Percentiles rank a stretch among this genome's conserved stretches.
phyloP scores from a whole-genome alignment of 108 stramenopile species.

The Cylindrotheca fusiformis region DNA sequence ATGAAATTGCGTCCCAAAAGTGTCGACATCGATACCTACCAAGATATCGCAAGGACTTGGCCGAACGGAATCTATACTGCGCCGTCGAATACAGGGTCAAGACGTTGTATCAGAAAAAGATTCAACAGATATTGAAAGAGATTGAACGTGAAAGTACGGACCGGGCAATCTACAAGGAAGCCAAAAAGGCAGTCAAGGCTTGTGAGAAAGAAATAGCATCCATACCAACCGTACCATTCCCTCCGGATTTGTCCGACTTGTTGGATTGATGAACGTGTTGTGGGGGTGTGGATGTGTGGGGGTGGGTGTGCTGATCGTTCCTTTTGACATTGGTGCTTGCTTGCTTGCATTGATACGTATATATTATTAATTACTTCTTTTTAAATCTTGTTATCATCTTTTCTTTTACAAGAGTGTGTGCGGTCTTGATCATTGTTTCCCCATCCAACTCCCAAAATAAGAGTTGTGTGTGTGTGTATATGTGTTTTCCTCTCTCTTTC shows the following conservation, averaged over 20 bases:
- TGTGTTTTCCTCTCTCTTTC: no score
- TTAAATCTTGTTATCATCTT: background rate
- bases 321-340: no score
- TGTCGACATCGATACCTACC: slow-evolving; percentile 20
- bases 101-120: slow-evolving; percentile 4
- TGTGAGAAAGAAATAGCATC: background rate
- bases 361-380: background rate
- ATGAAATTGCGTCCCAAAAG: slow-evolving; percentile 15
- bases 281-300: no score
- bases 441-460: background rate
- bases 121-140: slow-evolving; percentile 1
- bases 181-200: background rate
- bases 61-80: slow-evolving; percentile 5
- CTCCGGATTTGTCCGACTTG: background rate
- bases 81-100: slow-evolving; percentile 6
- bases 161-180: slow-evolving; percentile 1
- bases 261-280: background rate
- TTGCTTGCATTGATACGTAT: background rate
- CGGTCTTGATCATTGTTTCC: background rate
- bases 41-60: slow-evolving; percentile 4
- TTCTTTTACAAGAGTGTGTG: background rate
- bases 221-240: background rate
- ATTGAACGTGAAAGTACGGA: background rate
- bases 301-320: no score
- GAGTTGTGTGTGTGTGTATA: background rate